Evolutionary conservation across 1,284 basidiomycete species (phyloP).

Genomic region (Abortiporus biennis): DNA sequence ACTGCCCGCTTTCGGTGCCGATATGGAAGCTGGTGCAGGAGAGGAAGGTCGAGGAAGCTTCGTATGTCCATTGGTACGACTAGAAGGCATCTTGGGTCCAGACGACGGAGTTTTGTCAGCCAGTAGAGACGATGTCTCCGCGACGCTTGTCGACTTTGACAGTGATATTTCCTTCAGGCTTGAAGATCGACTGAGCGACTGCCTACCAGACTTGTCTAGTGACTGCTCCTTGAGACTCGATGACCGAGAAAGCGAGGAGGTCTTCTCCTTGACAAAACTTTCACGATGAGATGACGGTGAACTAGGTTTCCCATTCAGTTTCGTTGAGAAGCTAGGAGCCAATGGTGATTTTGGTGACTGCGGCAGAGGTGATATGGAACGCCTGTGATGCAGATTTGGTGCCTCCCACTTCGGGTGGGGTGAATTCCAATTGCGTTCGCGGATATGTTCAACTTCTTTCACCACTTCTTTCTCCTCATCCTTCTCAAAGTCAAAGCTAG

Average conservation of each 20-base stretch:
- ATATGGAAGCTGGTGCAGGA: not conserved
- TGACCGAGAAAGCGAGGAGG: too few species aligned
- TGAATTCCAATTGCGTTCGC: conserved; percentile 57
- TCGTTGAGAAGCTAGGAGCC: too few species aligned
- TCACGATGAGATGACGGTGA: too few species aligned
- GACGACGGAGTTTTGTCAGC: too few species aligned
- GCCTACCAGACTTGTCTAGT: too few species aligned
- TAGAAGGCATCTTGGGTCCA: not conserved
- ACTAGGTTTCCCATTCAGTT: too few species aligned
- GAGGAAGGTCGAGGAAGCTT: not conserved
- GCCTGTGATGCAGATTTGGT: conserved; percentile 7
- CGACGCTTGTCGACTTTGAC: too few species aligned
- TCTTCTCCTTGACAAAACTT: too few species aligned
- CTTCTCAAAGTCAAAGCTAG: conserved; percentile 12
- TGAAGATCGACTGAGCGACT: too few species aligned
- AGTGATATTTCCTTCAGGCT: too few species aligned
- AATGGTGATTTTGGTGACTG: conserved; percentile 6
- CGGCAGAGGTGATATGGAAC: conserved; percentile 18
- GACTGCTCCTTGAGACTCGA: too few species aligned
- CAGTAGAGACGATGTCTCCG: too few species aligned
- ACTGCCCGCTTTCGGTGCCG: conserved; percentile 7
- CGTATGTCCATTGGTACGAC: not conserved
- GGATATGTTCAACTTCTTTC: conserved; percentile 32
- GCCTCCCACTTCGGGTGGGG: conserved; percentile 44
- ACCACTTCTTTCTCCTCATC: conserved; percentile 25